Conservation (phyloP, 73 alveolate species). For the Paramecium sonneborni region DNA sequence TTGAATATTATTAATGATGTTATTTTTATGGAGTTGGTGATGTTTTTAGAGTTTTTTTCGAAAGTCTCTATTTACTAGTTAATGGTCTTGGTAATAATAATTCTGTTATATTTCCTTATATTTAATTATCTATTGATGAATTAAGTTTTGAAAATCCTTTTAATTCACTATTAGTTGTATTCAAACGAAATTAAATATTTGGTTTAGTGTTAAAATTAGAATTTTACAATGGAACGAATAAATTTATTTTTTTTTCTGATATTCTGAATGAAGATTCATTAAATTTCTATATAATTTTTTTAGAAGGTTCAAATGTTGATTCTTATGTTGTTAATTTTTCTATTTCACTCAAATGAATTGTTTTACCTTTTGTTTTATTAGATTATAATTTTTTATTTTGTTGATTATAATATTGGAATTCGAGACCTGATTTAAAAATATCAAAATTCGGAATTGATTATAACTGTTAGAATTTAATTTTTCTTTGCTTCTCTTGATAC, state of each 20-base stretch:
- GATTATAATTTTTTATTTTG: neutral
- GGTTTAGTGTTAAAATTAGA: neutral
- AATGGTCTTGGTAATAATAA: neutral
- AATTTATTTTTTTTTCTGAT: neutral
- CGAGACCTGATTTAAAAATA: neutral
- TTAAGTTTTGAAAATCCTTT: neutral
- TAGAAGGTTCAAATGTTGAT: conserved; percentile 30
- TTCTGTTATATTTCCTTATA: neutral
- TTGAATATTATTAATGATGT: neutral
- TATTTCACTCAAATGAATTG: neutral
- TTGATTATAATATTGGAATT: neutral
- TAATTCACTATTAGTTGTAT: neutral
- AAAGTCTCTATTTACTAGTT: neutral
- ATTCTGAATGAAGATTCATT: neutral
- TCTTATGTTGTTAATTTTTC: conserved; percentile 27
- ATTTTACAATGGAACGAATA: neutral
- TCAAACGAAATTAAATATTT: neutral
- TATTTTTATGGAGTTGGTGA: neutral
- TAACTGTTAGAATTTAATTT: neutral
- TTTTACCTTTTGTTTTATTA: neutral
- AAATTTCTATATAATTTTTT: neutral
- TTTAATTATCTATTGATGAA: neutral
- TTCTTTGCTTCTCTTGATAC: neutral
- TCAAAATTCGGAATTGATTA: conserved; percentile 40
- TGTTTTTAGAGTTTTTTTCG: neutral